Base-by-base conservation (phyloP, 2,329 filamentous ascomycete genomes). In the Colletotrichum scovillei region DNA sequence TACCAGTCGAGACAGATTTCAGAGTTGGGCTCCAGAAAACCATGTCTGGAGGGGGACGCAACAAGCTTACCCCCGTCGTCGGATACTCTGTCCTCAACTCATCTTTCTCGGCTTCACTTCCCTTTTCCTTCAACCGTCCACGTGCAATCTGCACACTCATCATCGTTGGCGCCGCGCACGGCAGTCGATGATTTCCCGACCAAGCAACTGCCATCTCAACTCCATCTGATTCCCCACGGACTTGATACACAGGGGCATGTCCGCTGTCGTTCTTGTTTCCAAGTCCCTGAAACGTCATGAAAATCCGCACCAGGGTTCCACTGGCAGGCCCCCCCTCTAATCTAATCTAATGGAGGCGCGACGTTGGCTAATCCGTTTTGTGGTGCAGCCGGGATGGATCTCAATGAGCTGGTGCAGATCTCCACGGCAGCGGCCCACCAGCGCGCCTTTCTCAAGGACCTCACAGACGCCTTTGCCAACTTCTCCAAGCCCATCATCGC, bases 401-500 rank as follows among this genome's bases (percentile, higher is more conserved):
- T 78, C 66, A 73, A 75, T 63, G 76, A 76, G 63, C 69, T 77
- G 55, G 67, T 75, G 59, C 74, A 75, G 60, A 74, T 75, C 70
- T 75, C 73, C 38, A 77, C 72, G 72, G 75, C 78, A 14, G 78
- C 77, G 60, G 76, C 76, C 56, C 75, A 78, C 59, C 74, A 63
- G 60, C 65, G 68, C 32, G 69, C 62, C 42, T 77, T 76, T 64
- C 79, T 84, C 68, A 81, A 84, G 77, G 82, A 88, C 75, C 82
- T 88, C 26, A 80, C 79, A 35, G 75, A 80, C 60, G 82, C 79
- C 19, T 79, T 85, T 60, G 78, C 78, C 26, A 72, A 73, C n/a
- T 80, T 84, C 74, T 79, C 79, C 35, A 88, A 88, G 76, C 87
- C 87, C 2, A 76, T 88, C 59, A 81, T 89, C 68, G 86, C 86